A percentile compares a stretch with the other conserved stretches of the same genome.
Conservation (phyloP, 108 stramenopile species). For the Cylindrotheca closterium region DNA sequence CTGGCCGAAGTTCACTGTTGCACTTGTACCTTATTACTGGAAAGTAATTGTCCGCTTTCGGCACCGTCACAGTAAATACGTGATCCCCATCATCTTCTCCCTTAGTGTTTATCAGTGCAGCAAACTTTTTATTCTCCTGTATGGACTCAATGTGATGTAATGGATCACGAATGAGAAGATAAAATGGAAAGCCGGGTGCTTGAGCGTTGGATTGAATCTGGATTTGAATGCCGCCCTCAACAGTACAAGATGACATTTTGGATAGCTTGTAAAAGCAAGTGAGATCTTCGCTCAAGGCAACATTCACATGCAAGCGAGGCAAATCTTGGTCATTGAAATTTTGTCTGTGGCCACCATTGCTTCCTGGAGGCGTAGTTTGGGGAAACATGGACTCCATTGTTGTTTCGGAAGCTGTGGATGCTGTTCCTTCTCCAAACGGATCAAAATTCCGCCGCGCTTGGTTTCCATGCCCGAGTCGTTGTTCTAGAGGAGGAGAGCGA, state of each 20-base stretch:
- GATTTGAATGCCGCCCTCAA: conserved; percentile 80
- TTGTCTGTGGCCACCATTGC: conserved; percentile 1
- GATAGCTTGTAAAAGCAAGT: conserved; percentile 82
- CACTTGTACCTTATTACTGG: conserved; percentile 85
- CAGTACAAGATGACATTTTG: conserved; percentile 67
- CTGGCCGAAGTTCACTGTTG: conserved; percentile 64
- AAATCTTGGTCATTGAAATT: neutral
- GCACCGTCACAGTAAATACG: conserved; percentile 60
- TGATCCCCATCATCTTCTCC: conserved; percentile 23
- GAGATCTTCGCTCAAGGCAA: conserved; percentile 85
- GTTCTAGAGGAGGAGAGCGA: neutral
- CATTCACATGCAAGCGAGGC: conserved; percentile 38
- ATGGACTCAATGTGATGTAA: conserved; percentile 64
- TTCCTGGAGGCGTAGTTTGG: neutral
- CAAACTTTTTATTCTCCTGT: conserved; percentile 79
- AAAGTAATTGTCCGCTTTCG: conserved; percentile 73
- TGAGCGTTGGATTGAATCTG: conserved; percentile 40
- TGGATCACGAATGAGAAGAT: conserved; percentile 63
- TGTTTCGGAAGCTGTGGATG: neutral
- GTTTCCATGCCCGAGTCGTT: neutral
- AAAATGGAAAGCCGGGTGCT: conserved; percentile 49
- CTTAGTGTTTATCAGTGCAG: conserved; percentile 31
- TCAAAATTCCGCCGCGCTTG: neutral
- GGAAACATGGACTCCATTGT: neutral
- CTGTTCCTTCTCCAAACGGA: neutral